Evolutionary conservation across 805 yeast species (phyloP), one percentile per base, ranked within the genome.

Genomic region (Isabelozyma pseudorhagii): DNA sequence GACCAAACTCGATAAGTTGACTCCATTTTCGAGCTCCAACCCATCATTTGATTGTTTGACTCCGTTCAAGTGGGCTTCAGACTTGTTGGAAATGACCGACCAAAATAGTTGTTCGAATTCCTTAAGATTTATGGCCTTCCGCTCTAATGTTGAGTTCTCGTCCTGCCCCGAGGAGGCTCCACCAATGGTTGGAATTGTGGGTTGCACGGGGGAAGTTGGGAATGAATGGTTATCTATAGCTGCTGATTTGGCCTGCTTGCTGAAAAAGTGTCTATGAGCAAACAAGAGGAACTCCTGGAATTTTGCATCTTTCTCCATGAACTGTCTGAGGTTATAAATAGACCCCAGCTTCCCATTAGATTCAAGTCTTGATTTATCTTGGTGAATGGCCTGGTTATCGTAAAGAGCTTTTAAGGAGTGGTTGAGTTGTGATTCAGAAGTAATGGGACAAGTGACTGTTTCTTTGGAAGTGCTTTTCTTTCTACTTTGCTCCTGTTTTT

Each of bases 291-390:
- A 61, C 50, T 69, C 67, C 61, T 68, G 68, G 64, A 77, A 70
- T 58, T 68, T 69, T 50, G 71, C 60, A 49, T 83, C 82, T 51
- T 80, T 81, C 45, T 82, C 86, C 63, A 77, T 77, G 58, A 80
- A 84, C 56, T 84, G 85, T 36, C 78, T 70, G 51, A 85, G 64
- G 29, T 78, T 79, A 65, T 81, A 82, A 6, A 78, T 56, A 0
- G 86, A 77, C 0, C 85, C 76, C 42, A 68, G 66, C 49, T 74
- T 77, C 6, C 55, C 55, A 14, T 55, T 53, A 11, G 56, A 47
- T 38, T 50, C 55, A 14, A 53, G 43, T 21, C 60, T 45, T 21
- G 60, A 55, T 3, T 58, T 58, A 48, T 60, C 64, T 46, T 57
- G 60, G 29, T 46, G 50, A 2, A 43, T 15, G 3, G 49, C 27